Base-by-base conservation (phyloP, 352 stramenopile species). In the Ophiocytium majus region DNA sequence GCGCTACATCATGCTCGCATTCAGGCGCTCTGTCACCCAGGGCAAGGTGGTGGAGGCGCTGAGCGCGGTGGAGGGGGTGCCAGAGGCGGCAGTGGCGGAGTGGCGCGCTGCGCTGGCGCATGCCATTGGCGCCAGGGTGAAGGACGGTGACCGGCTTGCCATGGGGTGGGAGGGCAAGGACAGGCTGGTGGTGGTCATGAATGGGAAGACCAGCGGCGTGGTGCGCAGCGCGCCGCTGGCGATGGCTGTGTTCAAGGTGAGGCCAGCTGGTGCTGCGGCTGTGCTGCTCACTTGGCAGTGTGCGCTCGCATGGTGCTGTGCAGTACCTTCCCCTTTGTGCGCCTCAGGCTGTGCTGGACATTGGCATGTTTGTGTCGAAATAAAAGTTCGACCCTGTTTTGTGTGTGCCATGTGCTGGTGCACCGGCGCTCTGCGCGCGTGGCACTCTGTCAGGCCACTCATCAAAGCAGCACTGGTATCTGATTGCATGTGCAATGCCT, bases 81-180 rank as follows among this genome's bases (percentile, higher is more conserved):
- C 66, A 5, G 5, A 5, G 5, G 14, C 5, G 31, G 14, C 33
- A 33, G 23, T 82, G 31, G 50, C 5, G 43, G 84, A 64, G 31
- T 88, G 81, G 33, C 84, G 75, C 0, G 71, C 23, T 14, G 49
- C 86, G 49, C 78, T 86, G 31, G 34, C 80, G 57, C 50, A 79
- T 10, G 84, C 80, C 0, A 43, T 88, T 5, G 78, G 79, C 33
- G 80, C 82, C 50, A 82, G 37, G 23, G 43, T 14, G 43, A 5
- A 14, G 5, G 5, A 5, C 5, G 43, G 43, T 5, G 84, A 88
- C 37, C 74, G 79, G 14, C 49, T 88, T 23, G 75, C 80, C 10
- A 34, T 88, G 43, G 84, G 80, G 0, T 88, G 79, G 79, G 84
- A 86, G 43, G 84, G 84, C n/a, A 85, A 88, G 81, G 74, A 87